Evolutionary conservation across 2,329 filamentous ascomycete species (phyloP), one percentile per base, ranked within the genome.

Genomic region (Pseudogymnoascus sp.): DNA sequence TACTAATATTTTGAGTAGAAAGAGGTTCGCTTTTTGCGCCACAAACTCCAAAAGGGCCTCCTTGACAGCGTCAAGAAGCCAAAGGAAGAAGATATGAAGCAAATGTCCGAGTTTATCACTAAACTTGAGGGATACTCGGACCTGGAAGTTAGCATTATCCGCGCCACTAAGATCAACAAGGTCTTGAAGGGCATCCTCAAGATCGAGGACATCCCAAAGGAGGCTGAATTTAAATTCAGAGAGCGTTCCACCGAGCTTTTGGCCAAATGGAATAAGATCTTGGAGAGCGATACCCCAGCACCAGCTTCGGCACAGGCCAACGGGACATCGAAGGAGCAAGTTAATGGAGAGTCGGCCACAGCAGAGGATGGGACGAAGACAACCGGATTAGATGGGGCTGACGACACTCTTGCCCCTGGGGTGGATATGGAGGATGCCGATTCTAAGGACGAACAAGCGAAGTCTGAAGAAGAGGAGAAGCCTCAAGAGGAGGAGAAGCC

Each of bases 161-260:
- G 90, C 67, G 81, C 80, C 12, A 99, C 95, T 66, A 99, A 97
- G 82, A 97, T 99, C 77, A 93, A 97, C 85, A 99, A 99, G 79
- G 93, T 99, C 10, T 83, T 99, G 64, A 96, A 96, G 79, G 92
- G 89, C 4, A 95, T 99, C 68, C 80, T 97, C 71, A 97, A 96
- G 79, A 81, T 99, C 7, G 84, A 88, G 46, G 37, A 44, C 8
- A 96, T 99, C 69, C 93, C 93, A 4, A 88, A 88, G 66, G 95
- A 99, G 68, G 90, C 93, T 37, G 90, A 96, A 68, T 96, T 89
- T 75, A 79, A 89, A 63, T 97, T 99, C 84, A 96, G 95, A 79
- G 81, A 87, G 67, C 89, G 95, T 61, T 93, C 91, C 37, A 83
- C 89, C 67, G 81, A 83, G 5, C 82, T 99, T 59, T 80, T 97